Evolutionary conservation across 768 basidiomycete species (phyloP).

Genomic region (Pholiota microspora): DNA sequence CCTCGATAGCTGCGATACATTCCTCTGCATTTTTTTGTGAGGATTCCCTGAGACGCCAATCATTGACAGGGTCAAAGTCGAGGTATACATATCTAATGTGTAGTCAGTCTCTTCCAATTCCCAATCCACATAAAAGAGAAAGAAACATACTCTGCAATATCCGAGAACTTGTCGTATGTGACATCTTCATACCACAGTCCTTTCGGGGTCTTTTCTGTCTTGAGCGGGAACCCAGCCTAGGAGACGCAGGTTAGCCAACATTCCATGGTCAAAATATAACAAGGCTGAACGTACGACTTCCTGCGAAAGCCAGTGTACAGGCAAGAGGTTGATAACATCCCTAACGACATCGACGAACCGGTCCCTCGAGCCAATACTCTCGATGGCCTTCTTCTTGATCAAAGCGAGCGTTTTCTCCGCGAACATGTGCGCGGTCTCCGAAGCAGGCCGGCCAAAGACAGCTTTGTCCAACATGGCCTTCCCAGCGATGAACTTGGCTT

Average conservation of each 20-base stretch:
- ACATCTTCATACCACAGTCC: conserved; percentile 39
- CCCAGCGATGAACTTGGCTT: conserved; percentile 13
- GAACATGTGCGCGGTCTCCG: conserved; percentile 29
- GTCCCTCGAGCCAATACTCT: conserved; percentile 22
- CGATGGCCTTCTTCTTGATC: conserved; percentile 34
- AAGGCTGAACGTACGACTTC: conserved; percentile 44
- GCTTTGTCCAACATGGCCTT: conserved; percentile 14
- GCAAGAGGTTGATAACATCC: conserved; percentile 64
- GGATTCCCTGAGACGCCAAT: conserved; percentile 46
- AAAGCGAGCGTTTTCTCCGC: conserved; percentile 29
- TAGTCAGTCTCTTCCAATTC: not conserved
- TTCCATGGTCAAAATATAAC: not conserved
- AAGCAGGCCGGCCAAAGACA: conserved; percentile 21
- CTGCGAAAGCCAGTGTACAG: conserved; percentile 59
- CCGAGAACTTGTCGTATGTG: conserved; percentile 40
- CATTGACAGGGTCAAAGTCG: conserved; percentile 41
- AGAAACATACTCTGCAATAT: conserved; percentile 45
- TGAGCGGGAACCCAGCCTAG: conserved; percentile 46
- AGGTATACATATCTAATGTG: conserved; percentile 41
- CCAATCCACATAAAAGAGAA: not conserved
- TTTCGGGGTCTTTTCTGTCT: conserved; percentile 26
- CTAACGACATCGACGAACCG: conserved; percentile 56
- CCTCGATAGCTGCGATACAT: conserved; percentile 27
- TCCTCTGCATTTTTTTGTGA: conserved; percentile 29
- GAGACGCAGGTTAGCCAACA: not conserved